Conservation (phyloP, 768 basidiomycete genomes). For the Boletus bicolor region DNA sequence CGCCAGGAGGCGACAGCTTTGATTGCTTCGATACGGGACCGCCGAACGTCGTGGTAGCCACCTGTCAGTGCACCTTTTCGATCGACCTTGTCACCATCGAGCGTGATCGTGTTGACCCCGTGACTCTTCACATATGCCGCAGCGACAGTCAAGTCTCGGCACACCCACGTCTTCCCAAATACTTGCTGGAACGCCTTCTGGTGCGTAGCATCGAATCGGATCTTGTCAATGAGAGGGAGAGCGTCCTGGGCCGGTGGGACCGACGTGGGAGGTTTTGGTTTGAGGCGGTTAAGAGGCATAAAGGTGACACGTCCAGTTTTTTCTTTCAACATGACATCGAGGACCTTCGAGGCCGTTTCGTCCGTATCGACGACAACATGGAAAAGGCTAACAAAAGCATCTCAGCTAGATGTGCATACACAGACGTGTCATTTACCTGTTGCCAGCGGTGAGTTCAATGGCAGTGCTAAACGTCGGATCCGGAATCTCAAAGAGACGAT, state of each 20-base stretch:
- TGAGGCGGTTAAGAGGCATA: conserved; percentile 95
- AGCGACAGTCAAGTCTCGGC: conserved; percentile 86
- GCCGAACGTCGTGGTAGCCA: conserved; percentile 89
- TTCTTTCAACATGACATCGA: conserved; percentile 91
- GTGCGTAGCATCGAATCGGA: conserved; percentile 68
- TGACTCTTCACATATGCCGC: conserved; percentile 94
- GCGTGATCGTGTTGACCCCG: conserved; percentile 93
- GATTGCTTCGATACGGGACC: conserved; percentile 87
- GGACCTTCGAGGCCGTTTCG: conserved; percentile 84
- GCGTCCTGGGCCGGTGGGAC: conserved; percentile 70
- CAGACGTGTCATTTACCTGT: conserved; percentile 54
- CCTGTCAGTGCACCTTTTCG: conserved; percentile 94
- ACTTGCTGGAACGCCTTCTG: conserved; percentile 93
- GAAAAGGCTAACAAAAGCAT: conserved; percentile 56
- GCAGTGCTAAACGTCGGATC: conserved; percentile 89
- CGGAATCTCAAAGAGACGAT: conserved; percentile 86
- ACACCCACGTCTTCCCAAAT: conserved; percentile 96
- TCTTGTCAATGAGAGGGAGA: conserved; percentile 78
- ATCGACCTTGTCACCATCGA: conserved; percentile 97
- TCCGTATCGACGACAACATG: conserved; percentile 98
- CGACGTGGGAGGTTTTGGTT: conserved; percentile 59
- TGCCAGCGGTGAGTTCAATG: conserved; percentile 92
- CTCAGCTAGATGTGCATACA: background rate
- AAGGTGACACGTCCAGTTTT: conserved; percentile 95
- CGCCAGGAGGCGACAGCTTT: conserved; percentile 75